phyloP scores from a whole-genome alignment of 371 early-diverging fungal species.

The Catenaria anguillulae region DNA sequence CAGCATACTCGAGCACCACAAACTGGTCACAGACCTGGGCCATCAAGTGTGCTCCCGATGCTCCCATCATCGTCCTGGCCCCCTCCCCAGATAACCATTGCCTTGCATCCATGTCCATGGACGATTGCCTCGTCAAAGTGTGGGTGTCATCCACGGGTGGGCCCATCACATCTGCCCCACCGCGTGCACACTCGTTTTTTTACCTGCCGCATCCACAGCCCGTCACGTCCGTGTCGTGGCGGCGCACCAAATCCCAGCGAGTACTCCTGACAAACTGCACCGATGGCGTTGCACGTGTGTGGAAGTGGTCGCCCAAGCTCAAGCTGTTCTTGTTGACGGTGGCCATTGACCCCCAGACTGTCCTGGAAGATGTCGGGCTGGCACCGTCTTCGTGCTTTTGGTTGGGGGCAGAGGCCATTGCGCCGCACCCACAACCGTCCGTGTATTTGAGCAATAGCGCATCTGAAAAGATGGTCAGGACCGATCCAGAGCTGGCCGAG shows the following conservation, averaged over 20 bases:
- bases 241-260: too few relatives aligned
- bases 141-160: conserved; percentile 33
- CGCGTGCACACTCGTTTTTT: conserved; percentile 34
- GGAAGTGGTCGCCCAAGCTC: conserved; percentile 34
- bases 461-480: conserved; percentile 21
- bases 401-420: conserved; percentile 26
- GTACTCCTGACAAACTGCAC: conserved; percentile 53
- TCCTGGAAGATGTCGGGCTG: conserved; percentile 38
- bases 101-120: conserved; percentile 15
- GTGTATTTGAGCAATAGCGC: conserved; percentile 12
- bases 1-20: neutral
- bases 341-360: conserved; percentile 41
- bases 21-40: neutral
- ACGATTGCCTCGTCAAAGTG: conserved; percentile 51
- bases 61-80: neutral
- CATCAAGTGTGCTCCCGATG: too few relatives aligned
- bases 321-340: conserved; percentile 45
- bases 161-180: neutral
- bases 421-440: conserved; percentile 12
- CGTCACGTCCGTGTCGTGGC: conserved; percentile 53
- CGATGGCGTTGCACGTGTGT: conserved; percentile 59
- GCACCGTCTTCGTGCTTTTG: conserved; percentile 37
- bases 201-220: conserved; percentile 52
- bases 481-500: conserved; percentile 33
- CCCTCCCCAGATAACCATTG: neutral